These are phyloP conservation scores for Trichoderma sp. DNA, from an alignment of 2,329 filamentous ascomycete species.

Conservation along the genomic window DNA sequence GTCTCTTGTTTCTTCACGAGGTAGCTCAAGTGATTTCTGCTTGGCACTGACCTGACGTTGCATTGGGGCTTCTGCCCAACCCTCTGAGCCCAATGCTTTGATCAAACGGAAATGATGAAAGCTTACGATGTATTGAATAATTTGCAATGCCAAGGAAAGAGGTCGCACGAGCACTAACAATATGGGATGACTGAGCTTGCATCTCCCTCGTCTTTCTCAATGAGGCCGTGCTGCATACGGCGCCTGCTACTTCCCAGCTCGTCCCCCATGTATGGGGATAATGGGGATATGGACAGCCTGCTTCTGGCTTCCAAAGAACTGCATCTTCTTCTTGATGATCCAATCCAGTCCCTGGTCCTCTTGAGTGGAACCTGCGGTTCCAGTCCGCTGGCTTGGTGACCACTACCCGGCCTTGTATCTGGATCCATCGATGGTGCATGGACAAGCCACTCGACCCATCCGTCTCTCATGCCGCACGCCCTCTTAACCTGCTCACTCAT, in stretches of 20 bases:
- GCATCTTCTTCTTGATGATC: not conserved
- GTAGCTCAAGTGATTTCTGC: not conserved
- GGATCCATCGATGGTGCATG: slow-evolving; percentile 12
- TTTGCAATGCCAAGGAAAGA: not conserved
- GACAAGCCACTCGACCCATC: slow-evolving; percentile 6
- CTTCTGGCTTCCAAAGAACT: not conserved
- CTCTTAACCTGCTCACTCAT: not conserved
- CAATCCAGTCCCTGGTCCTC: not conserved
- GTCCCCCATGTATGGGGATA: not conserved
- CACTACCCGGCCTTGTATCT: slow-evolving; percentile 8
- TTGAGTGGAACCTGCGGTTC: slow-evolving; percentile 13
- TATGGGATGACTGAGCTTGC: not conserved
- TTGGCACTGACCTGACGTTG: not conserved
- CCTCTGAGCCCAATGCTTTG: not conserved
- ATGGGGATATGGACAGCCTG: not conserved
- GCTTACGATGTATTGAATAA: not conserved
- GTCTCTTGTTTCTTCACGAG: not conserved
- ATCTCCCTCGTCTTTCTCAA: not conserved
- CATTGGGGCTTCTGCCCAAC: not conserved
- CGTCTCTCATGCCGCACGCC: not conserved
- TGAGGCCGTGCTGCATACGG: not conserved
- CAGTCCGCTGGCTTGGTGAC: slow-evolving; percentile 21
- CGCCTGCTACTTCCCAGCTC: not conserved
- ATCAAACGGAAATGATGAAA: not conserved
- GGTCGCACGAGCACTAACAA: not conserved